phyloP scores from a whole-genome alignment of 768 basidiomycete genomes.

The Auriscalpium vulgare region DNA sequence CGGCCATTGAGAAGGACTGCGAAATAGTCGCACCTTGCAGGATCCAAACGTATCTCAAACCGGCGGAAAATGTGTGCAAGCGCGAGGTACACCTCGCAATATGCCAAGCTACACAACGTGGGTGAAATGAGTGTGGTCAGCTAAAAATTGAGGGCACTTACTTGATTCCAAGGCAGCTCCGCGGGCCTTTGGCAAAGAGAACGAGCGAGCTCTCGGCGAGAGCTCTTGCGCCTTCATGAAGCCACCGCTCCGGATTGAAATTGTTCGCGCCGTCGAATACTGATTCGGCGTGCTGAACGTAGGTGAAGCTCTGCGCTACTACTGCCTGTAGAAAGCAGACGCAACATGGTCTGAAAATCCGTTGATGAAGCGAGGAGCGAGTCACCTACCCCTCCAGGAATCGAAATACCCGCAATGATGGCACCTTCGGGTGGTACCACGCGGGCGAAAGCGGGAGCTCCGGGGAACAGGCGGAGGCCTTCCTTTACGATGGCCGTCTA shows the following conservation, averaged over 20 bases:
- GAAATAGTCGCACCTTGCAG: not conserved
- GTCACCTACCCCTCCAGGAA: not conserved
- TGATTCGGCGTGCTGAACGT: not conserved
- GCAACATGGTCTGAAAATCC: not conserved
- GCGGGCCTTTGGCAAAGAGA: not conserved
- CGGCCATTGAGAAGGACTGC: no score
- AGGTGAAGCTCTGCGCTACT: not conserved
- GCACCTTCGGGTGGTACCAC: constrained; percentile 1
- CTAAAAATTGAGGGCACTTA: not conserved
- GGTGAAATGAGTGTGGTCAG: not conserved
- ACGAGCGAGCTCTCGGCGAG: not conserved
- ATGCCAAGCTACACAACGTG: not conserved
- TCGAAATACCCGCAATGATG: not conserved
- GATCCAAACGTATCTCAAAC: not conserved
- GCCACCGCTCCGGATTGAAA: not conserved
- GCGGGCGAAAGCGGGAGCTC: not conserved
- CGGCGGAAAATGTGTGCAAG: constrained; percentile 3
- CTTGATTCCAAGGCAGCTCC: not conserved
- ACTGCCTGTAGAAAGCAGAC: not conserved
- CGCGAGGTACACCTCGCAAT: not conserved
- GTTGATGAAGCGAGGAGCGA: not conserved
- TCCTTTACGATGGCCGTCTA: constrained; percentile 3
- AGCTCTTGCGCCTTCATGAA: not conserved
- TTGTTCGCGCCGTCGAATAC: not conserved
- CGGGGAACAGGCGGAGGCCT: not conserved